These are phyloP conservation scores for Cucumis cinereus DNA, from an alignment of 306 rosid genomes.

Conservation along the genomic window DNA sequence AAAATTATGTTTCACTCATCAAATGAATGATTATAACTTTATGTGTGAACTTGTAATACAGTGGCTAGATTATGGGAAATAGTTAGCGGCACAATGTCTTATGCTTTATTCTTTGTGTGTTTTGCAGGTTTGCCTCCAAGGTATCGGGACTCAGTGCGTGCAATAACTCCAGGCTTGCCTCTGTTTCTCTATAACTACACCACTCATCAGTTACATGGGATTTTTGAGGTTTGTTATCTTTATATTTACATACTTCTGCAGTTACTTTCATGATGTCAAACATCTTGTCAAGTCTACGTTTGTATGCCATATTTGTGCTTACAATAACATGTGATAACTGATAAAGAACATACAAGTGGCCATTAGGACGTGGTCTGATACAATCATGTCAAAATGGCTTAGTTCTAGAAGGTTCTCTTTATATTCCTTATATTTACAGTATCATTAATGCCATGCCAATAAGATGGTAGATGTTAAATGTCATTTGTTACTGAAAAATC, in stretches of 20 bases:
- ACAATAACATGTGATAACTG: background rate
- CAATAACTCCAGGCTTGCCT: constrained; percentile 89
- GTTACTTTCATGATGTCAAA: constrained; percentile 4
- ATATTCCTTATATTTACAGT: background rate
- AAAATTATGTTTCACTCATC: background rate
- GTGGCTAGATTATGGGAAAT: background rate
- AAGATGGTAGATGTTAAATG: background rate
- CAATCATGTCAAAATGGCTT: background rate
- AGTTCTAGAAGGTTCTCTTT: background rate
- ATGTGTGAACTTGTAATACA: background rate
- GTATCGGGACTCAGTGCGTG: constrained; percentile 91
- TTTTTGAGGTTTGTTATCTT: constrained; percentile 62
- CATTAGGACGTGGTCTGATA: background rate
- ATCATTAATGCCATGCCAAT: background rate
- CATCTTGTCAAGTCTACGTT: background rate
- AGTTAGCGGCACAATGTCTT: background rate
- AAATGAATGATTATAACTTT: background rate
- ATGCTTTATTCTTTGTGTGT: constrained; percentile 7
- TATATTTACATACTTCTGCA: background rate
- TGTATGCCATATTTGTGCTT: background rate
- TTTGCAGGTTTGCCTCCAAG: constrained; percentile 89
- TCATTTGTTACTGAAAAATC: background rate
- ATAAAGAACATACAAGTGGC: background rate
- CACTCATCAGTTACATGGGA: constrained; percentile 90
- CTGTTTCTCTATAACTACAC: constrained; percentile 91